phyloP scores from a whole-genome alignment of 805 yeast species.

The Barnettozyma botsteinii region DNA sequence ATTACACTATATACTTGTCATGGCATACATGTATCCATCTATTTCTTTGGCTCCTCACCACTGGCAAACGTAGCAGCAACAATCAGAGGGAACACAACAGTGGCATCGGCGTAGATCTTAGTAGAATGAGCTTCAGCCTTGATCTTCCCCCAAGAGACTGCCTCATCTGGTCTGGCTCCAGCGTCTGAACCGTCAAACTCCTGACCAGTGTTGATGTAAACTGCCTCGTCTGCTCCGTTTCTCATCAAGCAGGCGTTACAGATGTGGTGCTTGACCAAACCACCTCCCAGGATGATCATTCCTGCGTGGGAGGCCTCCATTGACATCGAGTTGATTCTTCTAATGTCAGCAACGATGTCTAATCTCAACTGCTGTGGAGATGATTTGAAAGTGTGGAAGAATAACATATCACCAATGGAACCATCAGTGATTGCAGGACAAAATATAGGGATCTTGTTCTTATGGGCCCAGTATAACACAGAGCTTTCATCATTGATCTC shows the following conservation, averaged over 20 bases:
- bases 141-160: conserved; percentile 98
- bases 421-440: conserved; percentile 99
- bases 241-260: conserved; percentile 98
- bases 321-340: conserved; percentile 85
- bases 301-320: conserved; percentile 95
- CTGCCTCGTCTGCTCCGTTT: conserved; percentile 98
- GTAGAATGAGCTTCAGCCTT: conserved; percentile 89
- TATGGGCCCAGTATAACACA: conserved; percentile 96
- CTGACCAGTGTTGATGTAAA: conserved; percentile 95
- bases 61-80: conserved; percentile 97
- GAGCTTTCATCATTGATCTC: conserved; percentile 93
- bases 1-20: conserved; percentile 11
- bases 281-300: conserved; percentile 95
- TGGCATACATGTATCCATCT: conserved; percentile 10
- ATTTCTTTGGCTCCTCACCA: conserved; percentile 28
- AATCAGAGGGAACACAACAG: conserved; percentile 89
- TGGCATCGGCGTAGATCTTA: conserved; percentile 92
- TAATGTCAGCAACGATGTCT: conserved; percentile 91
- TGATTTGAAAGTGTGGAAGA: conserved; percentile 95
- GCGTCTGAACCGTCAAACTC: conserved; percentile 99
- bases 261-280: conserved; percentile 92
- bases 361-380: conserved; percentile 85
- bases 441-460: conserved; percentile 91
- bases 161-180: conserved; percentile 99
- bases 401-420: conserved; percentile 96